Base-by-base conservation (phyloP, 2,329 filamentous ascomycete genomes). In the Teratosphaeria viscida region DNA sequence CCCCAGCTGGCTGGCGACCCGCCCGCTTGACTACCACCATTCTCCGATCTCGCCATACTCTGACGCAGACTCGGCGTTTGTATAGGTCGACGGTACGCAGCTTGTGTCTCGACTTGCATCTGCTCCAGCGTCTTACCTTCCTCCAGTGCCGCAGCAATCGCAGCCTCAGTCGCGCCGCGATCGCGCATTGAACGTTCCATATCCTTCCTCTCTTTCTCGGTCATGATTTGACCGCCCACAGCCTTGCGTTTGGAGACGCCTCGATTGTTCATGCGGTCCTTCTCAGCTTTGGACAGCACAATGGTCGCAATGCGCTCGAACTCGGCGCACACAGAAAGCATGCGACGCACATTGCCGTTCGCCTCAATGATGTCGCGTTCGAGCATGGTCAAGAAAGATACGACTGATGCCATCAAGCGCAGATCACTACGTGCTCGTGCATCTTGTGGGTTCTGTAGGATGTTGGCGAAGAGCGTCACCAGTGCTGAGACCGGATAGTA, bases 401-500 rank as follows among this genome's bases (percentile, higher is more conserved):
- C 92, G 0, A 99, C 94, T 7, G 92, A 81, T 66, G 87, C 90
- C 91, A 99, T 96, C 23, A 97, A 77, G 65, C 89, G 88, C 16
- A 94, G 85, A 72, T 99, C 94, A 0, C 91, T 91, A 58, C 90
- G 86, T 52, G 92, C 92, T 54, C 91, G 83, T 1, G 88, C 85
- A 70, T 99, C 94, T 60, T 92, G 84, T 0, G 94, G 94, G 67
- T 97, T 97, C 72, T 99, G 94, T 0, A 99, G 76, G 54, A 97
- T 95, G 69, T 97, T 96, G 61, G 92, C 92, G 69, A 99, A 99
- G 1, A 99, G 78, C 0, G 94, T 97, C 53, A 99, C 91, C 4
- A 97, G 82, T 1, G 94, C 89, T 0, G 94, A 95, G 8, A 99
- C 92, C 0, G 94, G 94, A 75, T 96, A 99, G 75, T 99, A 99